Evolutionary conservation across 2,329 filamentous ascomycete genomes (phyloP).

Genomic region (Fusarium sp.): DNA sequence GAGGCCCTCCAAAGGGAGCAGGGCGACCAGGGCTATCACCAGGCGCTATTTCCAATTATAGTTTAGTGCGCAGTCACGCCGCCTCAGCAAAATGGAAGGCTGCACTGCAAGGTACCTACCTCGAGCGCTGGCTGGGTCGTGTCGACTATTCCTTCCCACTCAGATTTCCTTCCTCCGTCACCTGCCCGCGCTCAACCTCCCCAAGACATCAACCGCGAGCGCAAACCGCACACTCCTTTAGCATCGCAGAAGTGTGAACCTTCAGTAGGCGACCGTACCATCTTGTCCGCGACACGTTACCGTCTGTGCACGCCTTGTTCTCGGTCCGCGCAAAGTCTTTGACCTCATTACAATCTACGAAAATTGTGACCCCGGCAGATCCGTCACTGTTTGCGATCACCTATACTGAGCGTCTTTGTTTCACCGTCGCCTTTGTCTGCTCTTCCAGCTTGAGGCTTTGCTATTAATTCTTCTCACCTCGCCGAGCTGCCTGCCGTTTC

Average conservation of each 20-base stretch:
- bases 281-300: constrained; percentile 34
- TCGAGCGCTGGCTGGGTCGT: constrained; percentile 29
- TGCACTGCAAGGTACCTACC: constrained; percentile 33
- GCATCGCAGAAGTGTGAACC: constrained; percentile 21
- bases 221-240: constrained; percentile 20
- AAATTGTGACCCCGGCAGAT: constrained; percentile 37
- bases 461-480: background rate
- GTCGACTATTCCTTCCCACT: constrained; percentile 37
- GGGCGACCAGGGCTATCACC: constrained; percentile 33
- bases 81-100: constrained; percentile 20
- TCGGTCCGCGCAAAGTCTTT: constrained; percentile 32
- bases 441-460: background rate
- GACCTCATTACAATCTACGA: constrained; percentile 20
- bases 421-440: constrained; percentile 11
- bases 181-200: constrained; percentile 24
- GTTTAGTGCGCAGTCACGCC: constrained; percentile 40
- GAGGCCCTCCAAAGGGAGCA: constrained; percentile 7
- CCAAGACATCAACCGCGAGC: constrained; percentile 31
- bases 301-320: constrained; percentile 13
- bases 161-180: constrained; percentile 35
- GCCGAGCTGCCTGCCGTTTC: constrained; percentile 1
- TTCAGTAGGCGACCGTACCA: constrained; percentile 24
- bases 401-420: constrained; percentile 2
- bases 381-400: constrained; percentile 16
- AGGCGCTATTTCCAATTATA: constrained; percentile 3